Conservation (phyloP, 2,329 filamentous ascomycete genomes). For the Aspergillus hiratsukae region DNA sequence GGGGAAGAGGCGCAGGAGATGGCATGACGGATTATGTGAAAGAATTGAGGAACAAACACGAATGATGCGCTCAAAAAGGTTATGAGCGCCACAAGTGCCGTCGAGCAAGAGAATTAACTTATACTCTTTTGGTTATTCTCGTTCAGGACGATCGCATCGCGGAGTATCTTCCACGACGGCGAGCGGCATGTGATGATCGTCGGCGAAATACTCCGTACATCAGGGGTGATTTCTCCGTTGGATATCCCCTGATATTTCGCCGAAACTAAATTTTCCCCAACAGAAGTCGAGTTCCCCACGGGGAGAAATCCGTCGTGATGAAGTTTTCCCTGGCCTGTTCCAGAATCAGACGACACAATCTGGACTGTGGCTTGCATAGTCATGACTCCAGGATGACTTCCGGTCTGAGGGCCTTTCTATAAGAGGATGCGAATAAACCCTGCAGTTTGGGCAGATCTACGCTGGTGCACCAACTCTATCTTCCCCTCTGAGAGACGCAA, state of each 20-base stretch:
- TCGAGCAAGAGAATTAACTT: background rate
- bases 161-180: background rate
- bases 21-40: background rate
- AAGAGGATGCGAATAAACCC: background rate
- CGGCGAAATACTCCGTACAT: background rate
- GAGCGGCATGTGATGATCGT: background rate
- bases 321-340: background rate
- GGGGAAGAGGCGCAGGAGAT: background rate
- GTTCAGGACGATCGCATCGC: background rate
- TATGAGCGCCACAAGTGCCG: background rate
- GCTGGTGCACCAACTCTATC: background rate
- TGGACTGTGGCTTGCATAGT: background rate
- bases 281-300: background rate
- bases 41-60: background rate
- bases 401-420: background rate
- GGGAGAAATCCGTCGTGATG: background rate
- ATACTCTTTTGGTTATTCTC: background rate
- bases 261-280: background rate
- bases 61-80: background rate
- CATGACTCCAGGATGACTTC: background rate
- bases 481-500: background rate
- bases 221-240: background rate
- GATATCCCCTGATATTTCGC: background rate
- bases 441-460: background rate
- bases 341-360: background rate